A percentile compares a stretch with the other conserved stretches of the same genome.
These are phyloP conservation scores for Cutaneotrichosporon dermatis DNA, from an alignment of 1,284 basidiomycete species.

Conservation along the genomic window DNA sequence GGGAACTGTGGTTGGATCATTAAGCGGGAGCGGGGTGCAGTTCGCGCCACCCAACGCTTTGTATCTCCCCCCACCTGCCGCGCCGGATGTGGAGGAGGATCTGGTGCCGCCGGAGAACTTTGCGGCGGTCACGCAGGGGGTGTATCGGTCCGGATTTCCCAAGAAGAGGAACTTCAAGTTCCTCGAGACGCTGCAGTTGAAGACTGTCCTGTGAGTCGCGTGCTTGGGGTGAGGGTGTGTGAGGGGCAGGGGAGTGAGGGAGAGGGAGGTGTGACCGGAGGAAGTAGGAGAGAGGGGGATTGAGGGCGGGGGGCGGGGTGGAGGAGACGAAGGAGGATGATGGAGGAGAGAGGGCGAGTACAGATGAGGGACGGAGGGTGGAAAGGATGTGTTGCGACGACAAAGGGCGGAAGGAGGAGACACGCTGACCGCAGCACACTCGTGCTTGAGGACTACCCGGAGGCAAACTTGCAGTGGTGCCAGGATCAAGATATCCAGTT, in stretches of 20 bases:
- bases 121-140: conserved; percentile 46
- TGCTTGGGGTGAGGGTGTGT: no score
- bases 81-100: conserved; percentile 41
- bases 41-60: conserved; percentile 30
- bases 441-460: conserved; percentile 56
- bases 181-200: conserved; percentile 52
- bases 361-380: no score
- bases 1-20: no score
- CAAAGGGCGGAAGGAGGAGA: no score
- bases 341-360: no score
- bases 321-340: no score
- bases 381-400: no score
- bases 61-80: conserved; percentile 43
- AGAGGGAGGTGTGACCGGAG: background rate
- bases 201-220: conserved; percentile 49
- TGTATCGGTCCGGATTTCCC: conserved; percentile 55
- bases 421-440: conserved; percentile 36
- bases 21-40: no score
- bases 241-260: no score
- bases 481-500: conserved; percentile 46
- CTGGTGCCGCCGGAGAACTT: conserved; percentile 48
- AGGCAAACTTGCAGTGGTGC: conserved; percentile 52
- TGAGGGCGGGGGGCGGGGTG: no score
- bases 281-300: no score
- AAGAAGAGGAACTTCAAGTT: conserved; percentile 55